Conservation (phyloP, 306 rosid species). For the Quercus aquifolioides region DNA sequence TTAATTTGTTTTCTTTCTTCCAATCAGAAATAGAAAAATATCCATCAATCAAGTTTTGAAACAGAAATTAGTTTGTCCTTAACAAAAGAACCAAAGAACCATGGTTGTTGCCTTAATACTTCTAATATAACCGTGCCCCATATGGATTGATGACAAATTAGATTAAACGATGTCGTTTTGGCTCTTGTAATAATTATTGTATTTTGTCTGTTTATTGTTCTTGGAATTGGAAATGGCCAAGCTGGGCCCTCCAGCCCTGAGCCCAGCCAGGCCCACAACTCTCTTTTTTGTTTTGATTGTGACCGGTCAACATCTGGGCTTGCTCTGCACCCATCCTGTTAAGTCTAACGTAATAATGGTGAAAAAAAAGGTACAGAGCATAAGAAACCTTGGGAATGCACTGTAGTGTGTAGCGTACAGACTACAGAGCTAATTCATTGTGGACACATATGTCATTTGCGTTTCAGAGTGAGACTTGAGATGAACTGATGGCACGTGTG, state of each 20-base stretch:
- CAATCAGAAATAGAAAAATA: not conserved
- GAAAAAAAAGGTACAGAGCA: not conserved
- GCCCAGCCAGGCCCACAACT: not conserved
- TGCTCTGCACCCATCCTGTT: not conserved
- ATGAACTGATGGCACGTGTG: not conserved
- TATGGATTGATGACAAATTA: not conserved
- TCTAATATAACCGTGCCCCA: not conserved
- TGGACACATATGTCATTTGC: not conserved
- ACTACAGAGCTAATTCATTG: not conserved
- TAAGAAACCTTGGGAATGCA: not conserved
- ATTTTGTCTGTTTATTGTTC: not conserved
- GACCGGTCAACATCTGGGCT: conserved; percentile 21
- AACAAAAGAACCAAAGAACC: not conserved
- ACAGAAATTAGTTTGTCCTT: not conserved
- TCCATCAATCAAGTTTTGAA: not conserved
- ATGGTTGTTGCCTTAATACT: not conserved
- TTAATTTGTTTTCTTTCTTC: not conserved
- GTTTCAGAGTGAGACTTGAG: too few species aligned
- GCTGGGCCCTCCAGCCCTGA: not conserved
- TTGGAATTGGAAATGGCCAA: not conserved
- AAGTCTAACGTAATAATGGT: not conserved
- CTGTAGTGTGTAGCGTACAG: not conserved
- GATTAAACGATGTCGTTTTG: not conserved
- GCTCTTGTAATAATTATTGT: not conserved
- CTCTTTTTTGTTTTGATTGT: not conserved